phyloP scores from a whole-genome alignment of 2,329 filamentous ascomycete species.

The Trichoderma lentiforme region DNA sequence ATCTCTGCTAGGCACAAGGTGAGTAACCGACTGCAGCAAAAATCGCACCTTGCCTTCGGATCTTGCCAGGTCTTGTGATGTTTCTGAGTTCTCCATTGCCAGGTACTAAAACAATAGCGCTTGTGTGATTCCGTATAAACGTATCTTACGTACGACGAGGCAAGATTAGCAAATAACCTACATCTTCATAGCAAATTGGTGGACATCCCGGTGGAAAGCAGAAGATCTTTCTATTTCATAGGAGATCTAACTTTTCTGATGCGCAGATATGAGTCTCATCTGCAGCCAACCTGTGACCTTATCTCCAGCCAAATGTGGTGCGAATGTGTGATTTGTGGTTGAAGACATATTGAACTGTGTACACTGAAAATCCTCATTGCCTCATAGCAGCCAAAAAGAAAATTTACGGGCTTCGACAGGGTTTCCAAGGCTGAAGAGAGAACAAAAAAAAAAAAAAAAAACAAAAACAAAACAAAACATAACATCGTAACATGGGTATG shows the following conservation, averaged over 20 bases:
- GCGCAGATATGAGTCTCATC: background rate
- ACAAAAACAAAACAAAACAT: too few species aligned
- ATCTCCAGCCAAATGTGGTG: background rate
- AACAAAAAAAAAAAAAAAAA: too few species aligned
- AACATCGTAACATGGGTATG: too few species aligned
- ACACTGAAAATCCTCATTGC: background rate
- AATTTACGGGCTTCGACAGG: background rate
- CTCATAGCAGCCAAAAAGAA: background rate
- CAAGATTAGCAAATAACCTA: background rate
- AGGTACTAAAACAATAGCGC: background rate
- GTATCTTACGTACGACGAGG: background rate
- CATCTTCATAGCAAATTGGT: too few species aligned
- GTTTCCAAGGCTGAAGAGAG: background rate
- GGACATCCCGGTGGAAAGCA: background rate
- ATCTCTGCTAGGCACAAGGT: background rate
- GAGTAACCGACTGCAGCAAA: background rate
- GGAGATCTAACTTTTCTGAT: background rate
- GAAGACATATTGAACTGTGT: background rate
- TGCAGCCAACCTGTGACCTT: background rate
- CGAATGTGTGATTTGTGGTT: background rate
- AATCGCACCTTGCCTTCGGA: background rate
- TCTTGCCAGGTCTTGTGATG: background rate
- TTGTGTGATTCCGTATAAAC: background rate
- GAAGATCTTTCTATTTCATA: background rate
- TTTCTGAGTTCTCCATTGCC: background rate